Evolutionary conservation across 768 basidiomycete genomes (phyloP).

Genomic region (Collybia nuda): DNA sequence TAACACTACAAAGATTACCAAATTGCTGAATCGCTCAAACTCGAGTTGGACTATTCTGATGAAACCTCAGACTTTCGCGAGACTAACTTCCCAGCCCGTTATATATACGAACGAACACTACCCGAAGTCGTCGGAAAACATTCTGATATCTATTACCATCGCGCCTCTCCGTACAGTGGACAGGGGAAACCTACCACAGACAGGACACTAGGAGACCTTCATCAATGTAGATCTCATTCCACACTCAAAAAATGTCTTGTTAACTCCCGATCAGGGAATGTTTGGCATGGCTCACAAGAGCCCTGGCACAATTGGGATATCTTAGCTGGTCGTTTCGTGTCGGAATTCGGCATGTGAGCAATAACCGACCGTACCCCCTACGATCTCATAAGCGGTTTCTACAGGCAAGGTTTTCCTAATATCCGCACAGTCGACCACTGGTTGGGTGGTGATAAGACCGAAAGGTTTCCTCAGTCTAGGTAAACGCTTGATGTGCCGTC

Average conservation of each 20-base stretch:
- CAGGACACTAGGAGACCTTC: slow-evolving; percentile 80
- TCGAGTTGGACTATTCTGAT: slow-evolving; percentile 85
- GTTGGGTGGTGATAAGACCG: slow-evolving; percentile 70
- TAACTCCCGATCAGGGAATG: slow-evolving; percentile 59
- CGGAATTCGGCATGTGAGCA: slow-evolving; percentile 88
- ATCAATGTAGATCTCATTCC: slow-evolving; percentile 64
- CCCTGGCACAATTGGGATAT: slow-evolving; percentile 95
- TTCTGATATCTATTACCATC: slow-evolving; percentile 77
- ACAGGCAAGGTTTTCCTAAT: slow-evolving; percentile 86
- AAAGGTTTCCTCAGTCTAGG: slow-evolving; percentile 90
- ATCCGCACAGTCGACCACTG: slow-evolving; percentile 88
- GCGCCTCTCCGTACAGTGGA: slow-evolving; percentile 86
- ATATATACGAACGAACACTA: slow-evolving; percentile 87
- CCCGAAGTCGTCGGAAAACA: slow-evolving; percentile 69
- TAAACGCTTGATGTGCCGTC: slow-evolving; percentile 21
- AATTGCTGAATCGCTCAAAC: slow-evolving; percentile 74
- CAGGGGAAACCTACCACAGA: slow-evolving; percentile 73
- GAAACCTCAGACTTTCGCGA: slow-evolving; percentile 82
- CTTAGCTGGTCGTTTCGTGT: slow-evolving; percentile 88
- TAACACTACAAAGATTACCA: slow-evolving; percentile 63
- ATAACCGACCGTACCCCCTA: background rate
- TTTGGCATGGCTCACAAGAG: slow-evolving; percentile 93
- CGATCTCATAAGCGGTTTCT: background rate
- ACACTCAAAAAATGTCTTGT: slow-evolving; percentile 5
- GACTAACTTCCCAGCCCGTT: slow-evolving; percentile 83